These are phyloP conservation scores for Excoecaria cochinchinensis DNA, from an alignment of 345 rosid species.

Conservation along the genomic window DNA sequence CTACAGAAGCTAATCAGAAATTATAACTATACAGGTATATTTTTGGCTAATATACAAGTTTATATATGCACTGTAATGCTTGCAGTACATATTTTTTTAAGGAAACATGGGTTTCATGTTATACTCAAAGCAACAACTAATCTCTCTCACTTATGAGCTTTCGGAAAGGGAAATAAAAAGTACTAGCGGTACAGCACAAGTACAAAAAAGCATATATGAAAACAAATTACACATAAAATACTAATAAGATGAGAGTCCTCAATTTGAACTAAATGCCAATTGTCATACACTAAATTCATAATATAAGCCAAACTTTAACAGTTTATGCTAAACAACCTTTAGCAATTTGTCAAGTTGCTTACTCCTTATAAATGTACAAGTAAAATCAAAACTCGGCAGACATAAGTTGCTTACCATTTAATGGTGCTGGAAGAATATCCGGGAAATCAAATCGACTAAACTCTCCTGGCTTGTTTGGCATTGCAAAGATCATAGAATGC, in stretches of 20 bases:
- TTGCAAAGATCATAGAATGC: conserved; percentile 97
- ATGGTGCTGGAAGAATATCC: conserved; percentile 80
- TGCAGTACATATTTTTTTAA: background rate
- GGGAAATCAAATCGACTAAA: conserved; percentile 94
- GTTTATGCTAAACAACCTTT: background rate
- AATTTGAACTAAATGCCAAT: background rate
- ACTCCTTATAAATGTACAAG: background rate
- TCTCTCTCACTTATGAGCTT: background rate
- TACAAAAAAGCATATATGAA: background rate
- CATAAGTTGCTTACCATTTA: conserved; percentile 60
- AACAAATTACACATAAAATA: background rate
- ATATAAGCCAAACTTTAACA: no score
- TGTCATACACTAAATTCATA: background rate
- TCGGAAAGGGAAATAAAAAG: background rate
- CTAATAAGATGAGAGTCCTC: background rate
- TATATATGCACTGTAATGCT: background rate
- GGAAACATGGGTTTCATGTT: background rate
- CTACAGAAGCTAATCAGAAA: background rate
- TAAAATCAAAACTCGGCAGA: background rate
- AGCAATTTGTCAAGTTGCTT: background rate
- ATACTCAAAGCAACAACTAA: background rate
- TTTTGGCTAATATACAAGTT: background rate
- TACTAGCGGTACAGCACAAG: background rate
- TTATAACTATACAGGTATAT: background rate
- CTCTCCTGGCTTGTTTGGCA: conserved; percentile 95